Evolutionary conservation across 257 asterid species (phyloP).

Genomic region (Nicotiana benthamiana): DNA sequence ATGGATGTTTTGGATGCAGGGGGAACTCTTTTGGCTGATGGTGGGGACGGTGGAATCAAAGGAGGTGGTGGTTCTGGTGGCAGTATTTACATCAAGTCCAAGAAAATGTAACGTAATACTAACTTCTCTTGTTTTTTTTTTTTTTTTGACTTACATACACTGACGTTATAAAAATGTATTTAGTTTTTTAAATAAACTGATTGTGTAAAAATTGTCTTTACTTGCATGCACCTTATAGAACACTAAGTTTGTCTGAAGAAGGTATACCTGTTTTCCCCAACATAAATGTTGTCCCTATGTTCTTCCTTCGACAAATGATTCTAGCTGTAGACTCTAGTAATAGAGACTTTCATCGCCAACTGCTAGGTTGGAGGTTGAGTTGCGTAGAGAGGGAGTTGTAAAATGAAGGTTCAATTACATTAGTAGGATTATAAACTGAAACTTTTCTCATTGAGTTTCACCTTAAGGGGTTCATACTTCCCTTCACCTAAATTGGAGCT

Average conservation of each 20-base stretch:
- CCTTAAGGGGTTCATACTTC: too few relatives aligned
- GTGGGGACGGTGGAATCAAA: slow-evolving; percentile 76
- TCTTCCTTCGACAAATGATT: not conserved
- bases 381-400: not conserved
- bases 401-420: too few relatives aligned
- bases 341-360: not conserved
- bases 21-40: slow-evolving; percentile 66
- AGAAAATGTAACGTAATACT: slow-evolving; percentile 52
- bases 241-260: not conserved
- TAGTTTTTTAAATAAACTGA: not conserved
- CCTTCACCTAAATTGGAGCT: too few relatives aligned
- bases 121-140: not conserved
- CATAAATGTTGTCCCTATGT: not conserved
- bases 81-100: slow-evolving; percentile 60
- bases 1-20: slow-evolving; percentile 23
- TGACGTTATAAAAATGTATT: not conserved
- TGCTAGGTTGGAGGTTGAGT: not conserved
- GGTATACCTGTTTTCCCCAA: not conserved
- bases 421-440: too few relatives aligned
- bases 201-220: not conserved
- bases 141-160: not conserved
- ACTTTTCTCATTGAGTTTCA: too few relatives aligned
- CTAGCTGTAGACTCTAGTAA: not conserved
- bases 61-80: slow-evolving; percentile 98
- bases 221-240: not conserved